phyloP scores from a whole-genome alignment of 1,139 yeast genomes.

The Saccharomyces hybrid region DNA sequence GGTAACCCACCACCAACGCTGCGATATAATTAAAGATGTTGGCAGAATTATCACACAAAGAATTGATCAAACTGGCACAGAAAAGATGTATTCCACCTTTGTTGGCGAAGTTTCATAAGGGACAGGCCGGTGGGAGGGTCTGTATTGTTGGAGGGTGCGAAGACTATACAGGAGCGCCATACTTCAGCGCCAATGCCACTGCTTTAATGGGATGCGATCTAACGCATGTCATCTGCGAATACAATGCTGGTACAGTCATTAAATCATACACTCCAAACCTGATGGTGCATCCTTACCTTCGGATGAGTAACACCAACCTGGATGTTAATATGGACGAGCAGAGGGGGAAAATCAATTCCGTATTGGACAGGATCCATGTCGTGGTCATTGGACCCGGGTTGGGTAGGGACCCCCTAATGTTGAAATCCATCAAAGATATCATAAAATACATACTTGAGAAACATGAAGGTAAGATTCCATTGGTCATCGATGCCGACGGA shows the following conservation, averaged over 20 bases:
- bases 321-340: conserved; percentile 37
- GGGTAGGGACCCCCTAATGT: conserved; percentile 72
- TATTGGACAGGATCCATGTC: conserved; percentile 65
- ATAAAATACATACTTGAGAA: conserved; percentile 38
- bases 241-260: conserved; percentile 68
- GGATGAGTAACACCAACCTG: conserved; percentile 15
- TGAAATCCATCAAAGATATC: conserved; percentile 49
- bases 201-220: conserved; percentile 83
- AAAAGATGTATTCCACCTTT: conserved; percentile 66
- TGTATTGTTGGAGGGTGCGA: conserved; percentile 91
- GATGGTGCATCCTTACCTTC: conserved; percentile 90
- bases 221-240: conserved; percentile 80
- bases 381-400: conserved; percentile 91
- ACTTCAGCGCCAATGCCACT: conserved; percentile 76
- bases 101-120: conserved; percentile 66
- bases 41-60: conserved; percentile 33
- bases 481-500: conserved; percentile 88
- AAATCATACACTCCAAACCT: conserved; percentile 86
- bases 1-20: neutral
- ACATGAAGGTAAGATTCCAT: conserved; percentile 42
- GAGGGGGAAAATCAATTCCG: conserved; percentile 36
- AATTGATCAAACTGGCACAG: conserved; percentile 42
- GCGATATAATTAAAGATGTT: conserved; percentile 7
- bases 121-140: conserved; percentile 80
- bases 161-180: conserved; percentile 93